Evolutionary conservation across 1,284 basidiomycete species (phyloP).

Genomic region (Cryptococcus jaspeensis): DNA sequence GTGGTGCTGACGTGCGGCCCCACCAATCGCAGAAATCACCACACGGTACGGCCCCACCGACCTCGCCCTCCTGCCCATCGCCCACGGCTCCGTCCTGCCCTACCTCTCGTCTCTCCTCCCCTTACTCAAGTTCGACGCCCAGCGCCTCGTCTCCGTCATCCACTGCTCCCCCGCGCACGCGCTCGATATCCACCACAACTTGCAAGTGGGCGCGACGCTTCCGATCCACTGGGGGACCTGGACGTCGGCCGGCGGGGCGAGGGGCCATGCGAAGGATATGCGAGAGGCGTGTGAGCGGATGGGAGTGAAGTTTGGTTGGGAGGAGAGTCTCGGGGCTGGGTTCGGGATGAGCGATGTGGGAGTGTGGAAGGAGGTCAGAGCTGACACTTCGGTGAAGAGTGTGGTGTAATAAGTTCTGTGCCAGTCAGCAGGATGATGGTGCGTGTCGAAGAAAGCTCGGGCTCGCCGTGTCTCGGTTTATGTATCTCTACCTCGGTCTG

Average conservation of each 20-base stretch:
- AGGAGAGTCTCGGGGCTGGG: too few species aligned
- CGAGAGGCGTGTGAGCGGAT: neutral
- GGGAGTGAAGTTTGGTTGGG: neutral
- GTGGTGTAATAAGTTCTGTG: too few species aligned
- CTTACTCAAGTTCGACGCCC: neutral
- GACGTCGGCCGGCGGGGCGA: slow-evolving; percentile 3
- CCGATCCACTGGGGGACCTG: slow-evolving; percentile 15
- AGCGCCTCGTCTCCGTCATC: slow-evolving; percentile 6
- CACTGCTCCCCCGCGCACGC: slow-evolving; percentile 15
- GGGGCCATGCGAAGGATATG: neutral
- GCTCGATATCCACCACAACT: slow-evolving; percentile 6
- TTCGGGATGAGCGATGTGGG: too few species aligned
- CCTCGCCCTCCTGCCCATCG: slow-evolving; percentile 19
- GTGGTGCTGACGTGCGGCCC: too few species aligned
- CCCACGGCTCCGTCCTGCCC: slow-evolving; percentile 18
- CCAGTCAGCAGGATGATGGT: too few species aligned
- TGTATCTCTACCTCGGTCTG: too few species aligned
- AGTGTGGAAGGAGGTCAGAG: too few species aligned
- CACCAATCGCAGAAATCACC: slow-evolving; percentile 9
- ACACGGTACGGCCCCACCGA: slow-evolving; percentile 17
- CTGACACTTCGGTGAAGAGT: too few species aligned
- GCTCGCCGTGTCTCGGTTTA: too few species aligned
- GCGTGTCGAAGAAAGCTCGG: too few species aligned
- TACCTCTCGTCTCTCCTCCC: slow-evolving; percentile 9
- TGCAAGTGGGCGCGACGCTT: slow-evolving; percentile 1